These are phyloP conservation scores for Penicillium psychrosexuale DNA, from an alignment of 2,329 filamentous ascomycete species.

Conservation along the genomic window DNA sequence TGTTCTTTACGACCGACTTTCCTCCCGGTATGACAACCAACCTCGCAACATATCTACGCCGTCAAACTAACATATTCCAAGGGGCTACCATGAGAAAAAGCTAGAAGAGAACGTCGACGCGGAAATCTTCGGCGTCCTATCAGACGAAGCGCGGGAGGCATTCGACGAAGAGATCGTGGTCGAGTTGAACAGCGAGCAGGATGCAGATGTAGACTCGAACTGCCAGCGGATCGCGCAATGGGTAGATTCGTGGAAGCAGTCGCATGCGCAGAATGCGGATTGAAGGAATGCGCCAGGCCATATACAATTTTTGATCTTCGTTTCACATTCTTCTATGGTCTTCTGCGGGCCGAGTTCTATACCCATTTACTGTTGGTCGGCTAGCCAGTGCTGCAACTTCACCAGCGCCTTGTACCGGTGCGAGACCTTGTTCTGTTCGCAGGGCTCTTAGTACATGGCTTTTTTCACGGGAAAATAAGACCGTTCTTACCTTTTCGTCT, in stretches of 20 bases:
- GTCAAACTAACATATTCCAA: constrained; percentile 30
- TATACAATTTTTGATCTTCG: not conserved
- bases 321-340: constrained; percentile 11
- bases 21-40: constrained; percentile 56
- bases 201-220: constrained; percentile 85
- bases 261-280: constrained; percentile 29
- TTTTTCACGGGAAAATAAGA: not conserved
- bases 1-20: constrained; percentile 78
- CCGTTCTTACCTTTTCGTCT: constrained; percentile 68
- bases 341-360: constrained; percentile 14
- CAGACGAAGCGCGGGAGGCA: constrained; percentile 83
- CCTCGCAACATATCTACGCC: not conserved
- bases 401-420: constrained; percentile 84
- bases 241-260: constrained; percentile 76
- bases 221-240: constrained; percentile 78
- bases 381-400: constrained; percentile 81
- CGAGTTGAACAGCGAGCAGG: constrained; percentile 76
- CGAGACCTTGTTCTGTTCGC: constrained; percentile 72
- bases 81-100: constrained; percentile 80
- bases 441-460: constrained; percentile 15
- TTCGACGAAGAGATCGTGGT: constrained; percentile 87
- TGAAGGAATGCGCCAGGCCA: constrained; percentile 15
- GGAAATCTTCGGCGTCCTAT: constrained; percentile 93
- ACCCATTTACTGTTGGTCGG: constrained; percentile 37
- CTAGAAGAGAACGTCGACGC: constrained; percentile 94